phyloP scores from a whole-genome alignment of 192 early-diverging fungal species.

The Podila minutissima region DNA sequence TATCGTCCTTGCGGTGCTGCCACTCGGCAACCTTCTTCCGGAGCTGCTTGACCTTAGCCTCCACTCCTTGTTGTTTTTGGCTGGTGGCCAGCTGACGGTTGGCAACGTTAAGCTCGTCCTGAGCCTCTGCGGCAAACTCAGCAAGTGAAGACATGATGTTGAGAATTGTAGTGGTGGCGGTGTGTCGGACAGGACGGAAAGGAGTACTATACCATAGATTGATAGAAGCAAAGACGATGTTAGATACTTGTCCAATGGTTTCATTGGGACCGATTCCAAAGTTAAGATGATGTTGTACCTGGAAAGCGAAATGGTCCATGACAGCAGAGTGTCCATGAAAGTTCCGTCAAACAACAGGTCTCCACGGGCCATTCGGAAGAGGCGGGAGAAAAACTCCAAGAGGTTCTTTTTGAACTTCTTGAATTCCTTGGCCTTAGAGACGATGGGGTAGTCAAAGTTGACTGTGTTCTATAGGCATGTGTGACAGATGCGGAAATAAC shows the following conservation, averaged over 20 bases:
- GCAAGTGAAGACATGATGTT: conserved; percentile 73
- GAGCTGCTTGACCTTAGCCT: conserved; percentile 45
- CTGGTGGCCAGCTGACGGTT: conserved; percentile 78
- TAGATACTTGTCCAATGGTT: neutral
- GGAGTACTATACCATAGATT: conserved; percentile 63
- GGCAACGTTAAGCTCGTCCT: conserved; percentile 68
- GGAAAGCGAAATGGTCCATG: conserved; percentile 75
- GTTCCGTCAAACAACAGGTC: conserved; percentile 68
- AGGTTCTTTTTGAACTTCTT: conserved; percentile 75
- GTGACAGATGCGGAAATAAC: neutral
- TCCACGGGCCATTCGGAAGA: conserved; percentile 69
- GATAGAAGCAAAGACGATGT: neutral
- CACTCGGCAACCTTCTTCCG: conserved; percentile 56
- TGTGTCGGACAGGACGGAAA: conserved; percentile 93
- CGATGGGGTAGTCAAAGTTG: conserved; percentile 80
- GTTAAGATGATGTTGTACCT: conserved; percentile 42
- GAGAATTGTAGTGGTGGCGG: conserved; percentile 78
- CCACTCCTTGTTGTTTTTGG: conserved; percentile 45
- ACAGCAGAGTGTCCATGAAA: conserved; percentile 68
- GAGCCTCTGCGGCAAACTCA: conserved; percentile 67
- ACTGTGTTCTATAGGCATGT: conserved; percentile 31
- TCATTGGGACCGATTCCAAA: neutral
- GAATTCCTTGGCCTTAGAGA: conserved; percentile 71
- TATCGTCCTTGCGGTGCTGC: conserved; percentile 62
- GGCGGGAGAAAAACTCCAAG: conserved; percentile 70